Conservation (phyloP, 331 rosid genomes). For the Ulmus americana region DNA sequence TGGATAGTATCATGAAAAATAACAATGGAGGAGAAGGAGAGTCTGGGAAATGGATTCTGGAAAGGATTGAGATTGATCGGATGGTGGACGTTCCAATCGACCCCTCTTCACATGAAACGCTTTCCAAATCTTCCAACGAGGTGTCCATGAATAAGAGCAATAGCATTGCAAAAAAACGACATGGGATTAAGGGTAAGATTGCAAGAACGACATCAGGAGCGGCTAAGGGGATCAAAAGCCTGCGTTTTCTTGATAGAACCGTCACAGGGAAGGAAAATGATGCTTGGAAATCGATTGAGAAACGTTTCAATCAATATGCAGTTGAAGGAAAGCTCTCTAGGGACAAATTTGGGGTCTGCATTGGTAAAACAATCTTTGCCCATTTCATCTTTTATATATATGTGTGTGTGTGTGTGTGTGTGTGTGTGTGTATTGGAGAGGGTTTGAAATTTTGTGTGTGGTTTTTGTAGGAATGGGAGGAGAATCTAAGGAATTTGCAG, state of each 20-base stretch:
- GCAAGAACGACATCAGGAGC: conserved; percentile 37
- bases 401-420: not conserved
- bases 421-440: not conserved
- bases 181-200: conserved; percentile 16
- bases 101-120: not conserved
- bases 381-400: not conserved
- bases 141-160: not conserved
- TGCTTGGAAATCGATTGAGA: conserved; percentile 59
- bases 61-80: conserved; percentile 45
- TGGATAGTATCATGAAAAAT: too few relatives aligned
- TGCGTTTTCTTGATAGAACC: conserved; percentile 70
- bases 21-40: conserved; percentile 9
- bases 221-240: conserved; percentile 47
- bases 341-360: conserved; percentile 70
- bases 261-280: conserved; percentile 62
- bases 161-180: conserved; percentile 22
- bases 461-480: conserved; percentile 55
- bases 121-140: conserved; percentile 15
- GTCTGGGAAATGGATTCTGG: conserved; percentile 43
- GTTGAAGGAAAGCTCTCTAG: conserved; percentile 44
- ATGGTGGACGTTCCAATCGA: conserved; percentile 20
- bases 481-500: conserved; percentile 75
- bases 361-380: conserved; percentile 38
- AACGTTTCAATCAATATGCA: conserved; percentile 44
- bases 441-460: not conserved